Evolutionary conservation across 371 early-diverging fungal species (phyloP).

Genomic region (Funneliformis caledonium): DNA sequence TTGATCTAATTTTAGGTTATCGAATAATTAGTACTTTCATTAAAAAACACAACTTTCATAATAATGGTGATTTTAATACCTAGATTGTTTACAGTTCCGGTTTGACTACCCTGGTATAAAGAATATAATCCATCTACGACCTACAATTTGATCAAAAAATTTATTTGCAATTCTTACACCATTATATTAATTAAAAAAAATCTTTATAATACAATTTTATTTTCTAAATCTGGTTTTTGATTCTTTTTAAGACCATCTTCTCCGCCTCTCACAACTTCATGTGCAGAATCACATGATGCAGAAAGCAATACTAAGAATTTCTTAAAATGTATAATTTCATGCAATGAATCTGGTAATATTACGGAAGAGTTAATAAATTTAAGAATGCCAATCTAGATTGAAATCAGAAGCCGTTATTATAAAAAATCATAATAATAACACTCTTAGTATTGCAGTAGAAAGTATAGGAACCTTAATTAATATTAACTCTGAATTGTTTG

Average conservation of each 20-base stretch:
- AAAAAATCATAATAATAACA: not conserved
- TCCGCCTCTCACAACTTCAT: conserved; percentile 67
- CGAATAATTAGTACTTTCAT: not conserved
- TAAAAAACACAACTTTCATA: not conserved
- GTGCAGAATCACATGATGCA: conserved; percentile 69
- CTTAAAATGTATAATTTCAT: conserved; percentile 49
- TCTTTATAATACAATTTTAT: conserved; percentile 37
- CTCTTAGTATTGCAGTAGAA: not conserved
- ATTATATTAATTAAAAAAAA: not conserved
- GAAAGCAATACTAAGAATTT: conserved; percentile 66
- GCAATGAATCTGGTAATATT: conserved; percentile 54
- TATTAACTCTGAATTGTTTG: conserved; percentile 42
- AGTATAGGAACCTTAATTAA: conserved; percentile 45
- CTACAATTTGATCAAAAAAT: not conserved
- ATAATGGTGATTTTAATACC: conserved; percentile 38
- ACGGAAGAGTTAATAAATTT: conserved; percentile 55
- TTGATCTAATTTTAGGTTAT: not conserved
- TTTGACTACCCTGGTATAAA: conserved; percentile 57
- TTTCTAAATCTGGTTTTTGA: conserved; percentile 67
- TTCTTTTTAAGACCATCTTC: conserved; percentile 73
- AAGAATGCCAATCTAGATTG: conserved; percentile 51
- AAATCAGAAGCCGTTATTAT: not conserved
- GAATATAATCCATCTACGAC: conserved; percentile 65
- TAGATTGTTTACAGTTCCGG: conserved; percentile 34
- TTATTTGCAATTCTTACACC: not conserved